Percentiles rank a stretch among this genome's conserved stretches.
Conservation (phyloP, 495 filamentous ascomycete genomes). For the Glonium stellatum region DNA sequence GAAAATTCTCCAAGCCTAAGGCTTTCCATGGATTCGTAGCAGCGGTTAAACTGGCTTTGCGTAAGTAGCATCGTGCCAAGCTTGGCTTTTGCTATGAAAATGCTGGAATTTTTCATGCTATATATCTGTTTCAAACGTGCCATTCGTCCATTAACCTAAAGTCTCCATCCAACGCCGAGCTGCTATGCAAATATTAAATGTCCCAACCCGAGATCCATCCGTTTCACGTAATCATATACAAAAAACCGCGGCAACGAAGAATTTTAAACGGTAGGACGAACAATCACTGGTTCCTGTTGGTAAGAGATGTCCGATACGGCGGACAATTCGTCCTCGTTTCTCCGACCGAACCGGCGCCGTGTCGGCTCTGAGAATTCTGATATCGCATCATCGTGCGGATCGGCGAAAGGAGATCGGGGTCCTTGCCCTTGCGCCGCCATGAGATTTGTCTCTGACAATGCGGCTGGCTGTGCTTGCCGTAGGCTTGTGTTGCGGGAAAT, state of each 20-base stretch:
- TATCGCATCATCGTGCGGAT: slow-evolving; percentile 20
- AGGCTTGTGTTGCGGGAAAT: slow-evolving; percentile 20
- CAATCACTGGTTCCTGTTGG: slow-evolving; percentile 21
- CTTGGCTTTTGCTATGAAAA: not conserved
- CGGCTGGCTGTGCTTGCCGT: slow-evolving; percentile 8
- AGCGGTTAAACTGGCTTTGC: too few species aligned
- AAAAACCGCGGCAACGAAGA: not conserved
- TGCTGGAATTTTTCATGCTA: slow-evolving; percentile 4
- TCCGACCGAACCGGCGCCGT: not conserved
- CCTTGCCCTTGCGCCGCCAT: slow-evolving; percentile 1
- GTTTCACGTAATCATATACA: slow-evolving; percentile 6
- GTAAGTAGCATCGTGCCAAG: too few species aligned
- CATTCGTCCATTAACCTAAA: not conserved
- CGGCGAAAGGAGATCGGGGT: slow-evolving; percentile 18
- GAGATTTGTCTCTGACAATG: slow-evolving; percentile 15
- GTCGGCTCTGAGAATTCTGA: slow-evolving; percentile 16
- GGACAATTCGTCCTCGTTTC: slow-evolving; percentile 11
- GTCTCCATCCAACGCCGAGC: not conserved
- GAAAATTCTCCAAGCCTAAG: too few species aligned
- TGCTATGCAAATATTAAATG: not conserved
- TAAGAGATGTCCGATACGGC: slow-evolving; percentile 24
- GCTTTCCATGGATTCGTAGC: too few species aligned
- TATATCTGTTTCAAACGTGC: slow-evolving; percentile 4
- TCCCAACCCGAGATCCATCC: not conserved
- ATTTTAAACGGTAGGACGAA: slow-evolving; percentile 7